Evolutionary conservation across 495 filamentous ascomycete genomes (phyloP).

Genomic region (Arthonia radiata): DNA sequence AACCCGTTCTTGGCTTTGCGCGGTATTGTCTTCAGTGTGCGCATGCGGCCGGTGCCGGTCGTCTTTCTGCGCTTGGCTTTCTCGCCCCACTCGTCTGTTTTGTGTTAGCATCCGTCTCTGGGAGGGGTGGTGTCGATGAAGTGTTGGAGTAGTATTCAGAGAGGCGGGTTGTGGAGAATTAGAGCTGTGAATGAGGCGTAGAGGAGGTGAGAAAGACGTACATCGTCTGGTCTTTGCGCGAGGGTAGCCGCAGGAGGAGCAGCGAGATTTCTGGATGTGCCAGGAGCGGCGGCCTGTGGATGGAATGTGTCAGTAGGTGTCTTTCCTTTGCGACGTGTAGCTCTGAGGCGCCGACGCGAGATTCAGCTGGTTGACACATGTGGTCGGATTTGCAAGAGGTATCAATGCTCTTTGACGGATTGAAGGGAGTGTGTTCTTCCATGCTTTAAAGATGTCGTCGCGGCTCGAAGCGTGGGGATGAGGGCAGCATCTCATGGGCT

Average conservation of each 20-base stretch:
- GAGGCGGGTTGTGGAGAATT: constrained; percentile 5
- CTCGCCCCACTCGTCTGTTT: constrained; percentile 90
- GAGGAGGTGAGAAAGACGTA: constrained; percentile 29
- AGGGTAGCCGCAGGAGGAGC: constrained; percentile 92
- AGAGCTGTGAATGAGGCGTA: background rate
- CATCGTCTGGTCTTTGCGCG: constrained; percentile 92
- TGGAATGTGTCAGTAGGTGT: background rate
- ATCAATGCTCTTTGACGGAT: too few species aligned
- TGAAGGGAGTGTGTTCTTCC: too few species aligned
- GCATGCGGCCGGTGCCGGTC: constrained; percentile 80
- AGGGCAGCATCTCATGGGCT: too few species aligned
- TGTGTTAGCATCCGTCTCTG: constrained; percentile 3
- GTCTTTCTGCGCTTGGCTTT: constrained; percentile 99
- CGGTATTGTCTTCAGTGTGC: constrained; percentile 70
- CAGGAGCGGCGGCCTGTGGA: constrained; percentile 65
- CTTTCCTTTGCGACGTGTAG: too few species aligned
- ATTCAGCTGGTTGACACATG: too few species aligned
- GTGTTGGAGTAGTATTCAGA: constrained; percentile 2
- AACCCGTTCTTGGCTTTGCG: constrained; percentile 91
- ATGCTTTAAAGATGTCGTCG: too few species aligned
- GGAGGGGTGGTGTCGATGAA: background rate
- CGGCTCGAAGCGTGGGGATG: too few species aligned
- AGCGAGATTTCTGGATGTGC: constrained; percentile 98
- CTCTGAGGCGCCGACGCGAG: too few species aligned
- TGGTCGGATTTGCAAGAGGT: too few species aligned